Conservation (phyloP, 2,329 filamentous ascomycete genomes). For the Colletotrichum plurivorum region DNA sequence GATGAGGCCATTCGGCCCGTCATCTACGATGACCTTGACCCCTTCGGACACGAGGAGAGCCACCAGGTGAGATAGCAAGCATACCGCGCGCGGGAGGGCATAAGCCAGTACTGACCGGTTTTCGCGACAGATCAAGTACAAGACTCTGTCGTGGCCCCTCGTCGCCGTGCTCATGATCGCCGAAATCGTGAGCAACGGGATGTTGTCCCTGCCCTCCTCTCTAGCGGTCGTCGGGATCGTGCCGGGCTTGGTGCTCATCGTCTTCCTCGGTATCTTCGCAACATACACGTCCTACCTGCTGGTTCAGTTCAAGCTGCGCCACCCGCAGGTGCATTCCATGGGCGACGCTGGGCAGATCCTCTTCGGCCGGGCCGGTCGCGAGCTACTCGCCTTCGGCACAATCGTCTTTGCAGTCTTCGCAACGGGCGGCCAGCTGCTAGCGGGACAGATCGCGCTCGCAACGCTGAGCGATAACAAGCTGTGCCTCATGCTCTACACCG, state of each 20-base stretch:
- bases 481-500: constrained; percentile 65
- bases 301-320: constrained; percentile 63
- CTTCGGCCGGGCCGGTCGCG: constrained; percentile 66
- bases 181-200: constrained; percentile 68
- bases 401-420: constrained; percentile 66
- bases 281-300: constrained; percentile 64
- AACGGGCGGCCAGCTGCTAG: constrained; percentile 64
- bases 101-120: too few relatives aligned
- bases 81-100: too few relatives aligned
- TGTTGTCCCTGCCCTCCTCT: constrained; percentile 66
- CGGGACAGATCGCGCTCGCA: constrained; percentile 64
- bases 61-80: constrained; percentile 17
- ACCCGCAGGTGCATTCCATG: constrained; percentile 66
- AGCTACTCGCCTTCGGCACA: constrained; percentile 63
- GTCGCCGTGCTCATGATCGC: constrained; percentile 69
- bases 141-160: constrained; percentile 66
- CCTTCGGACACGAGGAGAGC: constrained; percentile 36
- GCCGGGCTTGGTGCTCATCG: constrained; percentile 60
- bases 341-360: constrained; percentile 65
- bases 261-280: constrained; percentile 57
- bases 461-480: constrained; percentile 60
- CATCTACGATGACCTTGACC: constrained; percentile 37
- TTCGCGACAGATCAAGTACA: constrained; percentile 62
- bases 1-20: constrained; percentile 10
- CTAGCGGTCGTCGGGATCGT: constrained; percentile 64